Percentiles rank a stretch among this genome's conserved stretches.
Evolutionary conservation across 2,329 filamentous ascomycete species (phyloP).

Genomic region (Alternaria conjuncta): DNA sequence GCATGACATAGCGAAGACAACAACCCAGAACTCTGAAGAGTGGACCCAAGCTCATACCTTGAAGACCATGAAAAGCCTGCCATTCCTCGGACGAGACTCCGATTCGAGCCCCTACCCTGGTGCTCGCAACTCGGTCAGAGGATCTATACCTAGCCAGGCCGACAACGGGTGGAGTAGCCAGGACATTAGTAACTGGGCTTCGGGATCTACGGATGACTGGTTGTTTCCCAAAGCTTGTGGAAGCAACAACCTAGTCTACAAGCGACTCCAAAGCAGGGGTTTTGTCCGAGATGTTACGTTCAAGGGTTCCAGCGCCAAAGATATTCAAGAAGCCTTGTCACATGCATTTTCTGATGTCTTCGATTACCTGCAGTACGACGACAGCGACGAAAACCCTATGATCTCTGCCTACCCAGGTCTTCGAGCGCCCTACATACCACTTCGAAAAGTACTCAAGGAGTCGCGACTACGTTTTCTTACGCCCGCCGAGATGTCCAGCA

Average conservation of each 20-base stretch:
- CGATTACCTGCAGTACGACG: slow-evolving; percentile 41
- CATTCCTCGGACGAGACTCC: slow-evolving; percentile 21
- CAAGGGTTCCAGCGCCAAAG: slow-evolving; percentile 68
- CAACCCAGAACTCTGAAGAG: slow-evolving; percentile 54
- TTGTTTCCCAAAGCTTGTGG: slow-evolving; percentile 72
- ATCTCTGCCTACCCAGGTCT: slow-evolving; percentile 60
- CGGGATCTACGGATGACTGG: slow-evolving; percentile 60
- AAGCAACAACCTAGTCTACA: slow-evolving; percentile 67
- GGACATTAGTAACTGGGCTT: slow-evolving; percentile 58
- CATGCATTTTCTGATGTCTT: slow-evolving; percentile 66
- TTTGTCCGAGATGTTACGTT: slow-evolving; percentile 70
- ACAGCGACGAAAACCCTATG: slow-evolving; percentile 35
- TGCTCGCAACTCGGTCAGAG: slow-evolving; percentile 14
- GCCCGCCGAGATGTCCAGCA: slow-evolving; percentile 74
- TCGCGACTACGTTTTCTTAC: slow-evolving; percentile 73
- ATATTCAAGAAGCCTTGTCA: slow-evolving; percentile 69
- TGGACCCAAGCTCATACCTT: slow-evolving; percentile 51
- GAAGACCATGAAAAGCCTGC: slow-evolving; percentile 14
- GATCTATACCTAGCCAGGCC: slow-evolving; percentile 30
- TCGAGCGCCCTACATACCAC: slow-evolving; percentile 72
- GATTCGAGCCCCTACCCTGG: slow-evolving; percentile 32
- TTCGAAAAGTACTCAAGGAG: slow-evolving; percentile 78
- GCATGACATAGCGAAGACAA: slow-evolving; percentile 41
- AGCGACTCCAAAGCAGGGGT: slow-evolving; percentile 76
- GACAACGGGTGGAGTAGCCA: slow-evolving; percentile 58